Conservation (phyloP, 805 yeast species). For the Yarrowia porcina region DNA sequence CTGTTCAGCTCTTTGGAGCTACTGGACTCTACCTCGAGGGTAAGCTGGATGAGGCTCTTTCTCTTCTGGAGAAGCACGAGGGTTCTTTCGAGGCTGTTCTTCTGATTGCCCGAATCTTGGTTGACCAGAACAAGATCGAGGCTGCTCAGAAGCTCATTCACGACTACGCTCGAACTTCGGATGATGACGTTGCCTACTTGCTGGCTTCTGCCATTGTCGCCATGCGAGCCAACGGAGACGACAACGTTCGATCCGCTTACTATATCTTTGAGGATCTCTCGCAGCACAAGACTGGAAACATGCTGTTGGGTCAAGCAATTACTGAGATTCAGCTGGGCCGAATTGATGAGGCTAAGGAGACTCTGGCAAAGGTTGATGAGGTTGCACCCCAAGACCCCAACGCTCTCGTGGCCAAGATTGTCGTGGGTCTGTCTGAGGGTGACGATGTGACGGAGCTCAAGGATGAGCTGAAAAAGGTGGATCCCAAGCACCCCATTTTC, state of each 20-base stretch:
- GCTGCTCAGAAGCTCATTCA: conserved; percentile 48
- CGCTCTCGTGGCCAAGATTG: conserved; percentile 59
- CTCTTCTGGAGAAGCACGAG: conserved; percentile 42
- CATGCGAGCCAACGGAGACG: conserved; percentile 37
- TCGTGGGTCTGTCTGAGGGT: conserved; percentile 58
- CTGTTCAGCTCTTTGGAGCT: conserved; percentile 43
- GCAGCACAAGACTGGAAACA: conserved; percentile 49
- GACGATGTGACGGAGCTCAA: conserved; percentile 44
- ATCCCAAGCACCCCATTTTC: conserved; percentile 57
- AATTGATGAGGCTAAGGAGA: conserved; percentile 75
- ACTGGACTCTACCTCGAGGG: conserved; percentile 44
- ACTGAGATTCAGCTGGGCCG: conserved; percentile 77
- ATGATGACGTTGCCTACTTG: conserved; percentile 17
- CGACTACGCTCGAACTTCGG: conserved; percentile 27
- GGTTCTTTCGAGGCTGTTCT: conserved; percentile 41
- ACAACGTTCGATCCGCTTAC: conserved; percentile 42
- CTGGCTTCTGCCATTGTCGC: conserved; percentile 8
- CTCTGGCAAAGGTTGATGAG: conserved; percentile 43
- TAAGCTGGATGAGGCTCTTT: conserved; percentile 45
- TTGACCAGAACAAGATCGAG: conserved; percentile 45
- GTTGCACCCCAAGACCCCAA: conserved; percentile 41
- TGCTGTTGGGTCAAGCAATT: conserved; percentile 62
- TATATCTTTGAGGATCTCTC: conserved; percentile 69
- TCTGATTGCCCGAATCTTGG: conserved; percentile 39
- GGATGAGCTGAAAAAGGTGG: conserved; percentile 45